phyloP scores from a whole-genome alignment of 805 yeast species.

The Lipomyces yamadae region DNA sequence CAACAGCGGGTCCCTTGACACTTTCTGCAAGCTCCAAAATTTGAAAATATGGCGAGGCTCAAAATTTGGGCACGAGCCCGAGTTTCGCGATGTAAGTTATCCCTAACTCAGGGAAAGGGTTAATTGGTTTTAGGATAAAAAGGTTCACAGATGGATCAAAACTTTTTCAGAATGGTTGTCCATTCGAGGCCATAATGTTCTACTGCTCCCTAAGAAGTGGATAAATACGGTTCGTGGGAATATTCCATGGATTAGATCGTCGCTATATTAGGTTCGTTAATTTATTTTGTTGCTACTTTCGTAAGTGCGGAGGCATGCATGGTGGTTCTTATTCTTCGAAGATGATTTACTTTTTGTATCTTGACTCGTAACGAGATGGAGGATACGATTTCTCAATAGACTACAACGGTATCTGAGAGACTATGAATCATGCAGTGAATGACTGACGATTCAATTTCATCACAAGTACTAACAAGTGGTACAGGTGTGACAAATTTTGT shows the following conservation, averaged over 20 bases:
- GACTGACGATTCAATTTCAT: neutral
- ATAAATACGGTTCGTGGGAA: neutral
- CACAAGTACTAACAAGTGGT: neutral
- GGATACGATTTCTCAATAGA: constrained; percentile 54
- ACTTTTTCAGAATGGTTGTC: neutral
- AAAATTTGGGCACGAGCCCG: neutral
- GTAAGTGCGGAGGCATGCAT: neutral
- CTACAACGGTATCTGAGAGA: constrained; percentile 95
- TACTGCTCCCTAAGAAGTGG: neutral
- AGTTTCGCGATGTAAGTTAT: neutral
- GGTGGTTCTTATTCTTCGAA: constrained; percentile 4
- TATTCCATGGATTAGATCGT: neutral
- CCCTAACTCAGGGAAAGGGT: neutral
- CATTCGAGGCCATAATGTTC: neutral
- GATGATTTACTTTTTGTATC: constrained; percentile 28
- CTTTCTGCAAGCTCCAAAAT: neutral
- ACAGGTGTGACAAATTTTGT: neutral
- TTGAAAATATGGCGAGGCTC: neutral
- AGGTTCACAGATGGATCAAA: neutral
- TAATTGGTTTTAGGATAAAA: neutral
- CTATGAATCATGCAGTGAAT: constrained; percentile 27
- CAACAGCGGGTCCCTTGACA: neutral
- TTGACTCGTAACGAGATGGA: constrained; percentile 35
- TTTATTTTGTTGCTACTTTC: neutral
- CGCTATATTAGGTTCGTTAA: neutral